Percentiles rank a stretch among this genome's conserved stretches.
Conservation (phyloP, 139 green algal species). For the Haematococcus sp. region DNA sequence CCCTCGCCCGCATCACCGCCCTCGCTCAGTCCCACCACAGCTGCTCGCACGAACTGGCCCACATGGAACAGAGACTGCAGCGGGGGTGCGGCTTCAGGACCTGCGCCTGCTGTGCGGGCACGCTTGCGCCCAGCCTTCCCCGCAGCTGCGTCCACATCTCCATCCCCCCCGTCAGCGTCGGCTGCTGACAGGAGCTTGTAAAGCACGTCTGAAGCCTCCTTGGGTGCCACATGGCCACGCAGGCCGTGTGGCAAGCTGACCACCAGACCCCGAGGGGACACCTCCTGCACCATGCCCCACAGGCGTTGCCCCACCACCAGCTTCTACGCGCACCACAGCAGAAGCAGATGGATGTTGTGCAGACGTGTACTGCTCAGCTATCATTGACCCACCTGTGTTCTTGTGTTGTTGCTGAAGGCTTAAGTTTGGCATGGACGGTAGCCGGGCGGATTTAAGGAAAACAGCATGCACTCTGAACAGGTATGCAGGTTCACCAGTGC, state of each 20-base stretch:
- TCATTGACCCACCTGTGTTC: too few relatives aligned
- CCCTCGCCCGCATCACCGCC: neutral
- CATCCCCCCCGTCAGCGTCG: constrained; percentile 2
- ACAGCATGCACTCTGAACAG: too few relatives aligned
- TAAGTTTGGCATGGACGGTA: too few relatives aligned
- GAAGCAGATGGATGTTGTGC: neutral
- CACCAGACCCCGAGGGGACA: constrained; percentile 57
- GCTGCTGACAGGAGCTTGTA: constrained; percentile 19
- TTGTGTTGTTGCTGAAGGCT: too few relatives aligned
- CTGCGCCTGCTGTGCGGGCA: neutral
- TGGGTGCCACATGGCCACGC: constrained; percentile 56
- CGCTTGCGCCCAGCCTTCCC: neutral
- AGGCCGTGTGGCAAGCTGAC: constrained; percentile 85
- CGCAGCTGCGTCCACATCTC: neutral
- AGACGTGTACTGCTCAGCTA: too few relatives aligned
- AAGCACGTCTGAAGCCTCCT: constrained; percentile 69
- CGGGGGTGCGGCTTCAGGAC: neutral
- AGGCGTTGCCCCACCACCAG: constrained; percentile 65
- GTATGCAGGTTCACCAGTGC: too few relatives aligned
- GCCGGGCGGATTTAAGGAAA: too few relatives aligned
- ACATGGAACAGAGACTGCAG: constrained; percentile 54
- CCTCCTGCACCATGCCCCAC: constrained; percentile 74
- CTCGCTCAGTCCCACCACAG: constrained; percentile 31
- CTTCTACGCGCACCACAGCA: constrained; percentile 36
- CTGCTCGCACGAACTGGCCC: constrained; percentile 78